Percentiles rank a stretch among this genome's conserved stretches.
Conservation (phyloP, 306 rosid species). For the Cyamopsis tetragonoloba region DNA sequence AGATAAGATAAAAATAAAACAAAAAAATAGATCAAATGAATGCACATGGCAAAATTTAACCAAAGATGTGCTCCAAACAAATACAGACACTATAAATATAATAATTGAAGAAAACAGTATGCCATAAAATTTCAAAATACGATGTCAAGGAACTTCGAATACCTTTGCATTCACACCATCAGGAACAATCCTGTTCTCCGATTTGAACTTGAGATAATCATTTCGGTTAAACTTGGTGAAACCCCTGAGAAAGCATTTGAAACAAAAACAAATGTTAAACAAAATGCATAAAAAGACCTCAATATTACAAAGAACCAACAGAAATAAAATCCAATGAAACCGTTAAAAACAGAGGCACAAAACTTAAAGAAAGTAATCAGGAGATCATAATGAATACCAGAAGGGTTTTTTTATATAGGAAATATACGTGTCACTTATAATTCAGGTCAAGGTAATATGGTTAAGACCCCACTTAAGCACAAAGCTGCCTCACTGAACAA, state of each 20-base stretch:
- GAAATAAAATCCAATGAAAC: neutral
- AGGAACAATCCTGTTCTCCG: conserved; percentile 47
- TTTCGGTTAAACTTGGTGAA: conserved; percentile 64
- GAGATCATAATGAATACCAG: neutral
- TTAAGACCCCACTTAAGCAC: neutral
- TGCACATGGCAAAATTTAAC: neutral
- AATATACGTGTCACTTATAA: neutral
- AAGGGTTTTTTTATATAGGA: neutral
- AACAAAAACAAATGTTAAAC: neutral
- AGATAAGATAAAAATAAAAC: neutral
- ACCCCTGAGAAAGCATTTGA: conserved; percentile 45
- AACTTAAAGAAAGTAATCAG: neutral
- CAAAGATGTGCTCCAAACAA: neutral
- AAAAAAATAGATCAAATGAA: neutral
- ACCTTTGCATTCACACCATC: conserved; percentile 90
- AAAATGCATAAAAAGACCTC: neutral
- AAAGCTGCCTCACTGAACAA: neutral
- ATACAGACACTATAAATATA: neutral
- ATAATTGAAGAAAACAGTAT: neutral
- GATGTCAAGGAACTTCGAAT: neutral
- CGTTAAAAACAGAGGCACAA: neutral
- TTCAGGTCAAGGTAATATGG: neutral
- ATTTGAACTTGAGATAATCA: conserved; percentile 56
- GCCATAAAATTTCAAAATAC: neutral
- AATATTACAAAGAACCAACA: neutral